Evolutionary conservation across 257 asterid genomes (phyloP), one percentile per base, ranked within the genome.

Genomic region (Ocimum tenuiflorum): DNA sequence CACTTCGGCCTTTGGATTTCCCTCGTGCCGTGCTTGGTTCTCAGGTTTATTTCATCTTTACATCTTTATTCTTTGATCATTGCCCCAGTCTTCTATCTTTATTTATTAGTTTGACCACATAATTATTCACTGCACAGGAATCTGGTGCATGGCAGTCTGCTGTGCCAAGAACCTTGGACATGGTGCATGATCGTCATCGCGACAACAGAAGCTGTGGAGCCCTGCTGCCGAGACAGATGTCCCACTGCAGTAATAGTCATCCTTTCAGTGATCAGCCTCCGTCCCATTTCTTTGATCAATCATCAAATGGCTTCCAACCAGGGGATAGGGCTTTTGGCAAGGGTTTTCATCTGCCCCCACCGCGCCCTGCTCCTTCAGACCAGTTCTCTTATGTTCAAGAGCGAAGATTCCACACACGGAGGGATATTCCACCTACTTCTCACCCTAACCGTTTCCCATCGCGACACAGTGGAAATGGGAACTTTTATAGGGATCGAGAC

Each of bases 361-460:
- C 98, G 22, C 95, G 85, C 60, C 98, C 96, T 3, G 88, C 95
- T 72, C 87, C 94, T 9, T 83, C 98, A 63, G 78, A 87, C 78
- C 98, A 91, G 73, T 91, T 91, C 63, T 87, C 94, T 6, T 89
- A 84, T 75, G 83, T 81, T 69, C 95, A 83, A 58, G 92, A 88
- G 70, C 91, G 81, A 38, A 84, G 82, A 42, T 65, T 24, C 75
- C 89, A 81, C 8, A 72, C 86, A 29, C 77, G 79, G 46, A 89
- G 91, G 68, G 88, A 82, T 66, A 49, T 73, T 55, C 81, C 84
- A 1, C 89, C 75, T 12, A 75, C 86, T 55, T 73, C 87, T 53
- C 82, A 79, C 68, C 78, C 85, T 36, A 73, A 75, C 81, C 82
- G 91, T 71, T 81, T 71, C 60, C 87, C 82, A 66, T n/a, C 75